phyloP scores from a whole-genome alignment of 208 protist genomes.

The Trypanosoma caninum region DNA sequence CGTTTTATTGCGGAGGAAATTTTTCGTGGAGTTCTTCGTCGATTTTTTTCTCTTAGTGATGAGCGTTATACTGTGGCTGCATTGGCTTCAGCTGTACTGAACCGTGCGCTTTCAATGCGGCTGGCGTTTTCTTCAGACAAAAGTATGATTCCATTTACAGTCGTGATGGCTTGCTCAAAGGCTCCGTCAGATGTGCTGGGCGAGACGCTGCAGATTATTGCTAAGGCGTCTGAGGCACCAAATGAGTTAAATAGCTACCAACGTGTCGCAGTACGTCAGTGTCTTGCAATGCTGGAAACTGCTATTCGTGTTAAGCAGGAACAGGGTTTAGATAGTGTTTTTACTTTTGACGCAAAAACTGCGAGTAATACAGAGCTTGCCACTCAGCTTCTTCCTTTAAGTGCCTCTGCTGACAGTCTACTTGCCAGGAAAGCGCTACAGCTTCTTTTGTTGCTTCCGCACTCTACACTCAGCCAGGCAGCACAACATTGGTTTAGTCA shows the following conservation, averaged over 20 bases:
- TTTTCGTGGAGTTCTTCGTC: constrained; percentile 57
- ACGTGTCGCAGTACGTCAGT: constrained; percentile 70
- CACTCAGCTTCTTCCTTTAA: constrained; percentile 45
- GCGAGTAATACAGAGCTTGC: constrained; percentile 55
- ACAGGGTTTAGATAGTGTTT: constrained; percentile 44
- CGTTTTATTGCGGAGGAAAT: constrained; percentile 81
- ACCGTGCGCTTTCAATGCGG: constrained; percentile 52
- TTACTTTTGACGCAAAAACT: constrained; percentile 76
- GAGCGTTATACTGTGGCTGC: constrained; percentile 73
- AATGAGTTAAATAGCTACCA: constrained; percentile 60
- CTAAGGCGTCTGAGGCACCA: constrained; percentile 33
- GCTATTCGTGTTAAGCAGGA: constrained; percentile 50
- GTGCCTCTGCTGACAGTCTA: constrained; percentile 44
- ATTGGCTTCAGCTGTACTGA: constrained; percentile 62
- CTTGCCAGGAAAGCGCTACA: constrained; percentile 57
- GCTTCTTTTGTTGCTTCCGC: constrained; percentile 55
- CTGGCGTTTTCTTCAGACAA: constrained; percentile 29
- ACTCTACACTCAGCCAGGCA: constrained; percentile 45
- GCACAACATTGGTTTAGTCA: constrained; percentile 48
- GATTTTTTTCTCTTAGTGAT: constrained; percentile 39
- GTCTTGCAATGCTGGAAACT: constrained; percentile 55
- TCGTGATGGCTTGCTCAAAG: constrained; percentile 68
- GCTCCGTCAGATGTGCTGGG: constrained; percentile 74
- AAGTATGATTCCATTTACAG: constrained; percentile 40
- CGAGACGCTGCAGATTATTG: constrained; percentile 52